phyloP scores from a whole-genome alignment of 371 early-diverging fungal genomes.

The Mortierella sp. region DNA sequence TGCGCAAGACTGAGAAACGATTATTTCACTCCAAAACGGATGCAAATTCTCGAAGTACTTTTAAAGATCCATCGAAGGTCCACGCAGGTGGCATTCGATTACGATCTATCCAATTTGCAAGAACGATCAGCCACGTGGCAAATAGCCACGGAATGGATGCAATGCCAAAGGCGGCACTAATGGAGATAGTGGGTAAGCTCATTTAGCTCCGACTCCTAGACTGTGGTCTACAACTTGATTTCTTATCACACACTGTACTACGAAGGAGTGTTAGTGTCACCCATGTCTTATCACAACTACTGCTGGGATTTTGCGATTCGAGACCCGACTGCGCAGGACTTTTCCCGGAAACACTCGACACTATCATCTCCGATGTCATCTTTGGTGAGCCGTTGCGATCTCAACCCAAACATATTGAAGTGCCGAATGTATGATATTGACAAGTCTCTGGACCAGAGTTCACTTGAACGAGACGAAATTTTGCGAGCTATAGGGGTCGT shows the following conservation, averaged over 20 bases:
- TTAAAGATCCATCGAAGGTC: slow-evolving; percentile 13
- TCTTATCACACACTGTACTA: background rate
- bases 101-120: slow-evolving; percentile 11
- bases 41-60: background rate
- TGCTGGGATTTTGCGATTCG: slow-evolving; percentile 17
- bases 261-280: slow-evolving; percentile 10
- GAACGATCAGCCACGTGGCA: background rate
- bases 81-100: slow-evolving; percentile 13
- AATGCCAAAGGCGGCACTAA: background rate
- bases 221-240: too few relatives aligned
- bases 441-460: slow-evolving; percentile 4
- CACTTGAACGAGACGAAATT: slow-evolving; percentile 8
- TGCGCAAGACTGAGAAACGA: background rate
- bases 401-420: background rate
- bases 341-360: background rate
- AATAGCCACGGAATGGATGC: background rate
- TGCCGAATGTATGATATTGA: slow-evolving; percentile 20
- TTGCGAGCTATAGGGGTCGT: slow-evolving; percentile 12
- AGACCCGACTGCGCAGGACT: slow-evolving; percentile 13
- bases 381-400: background rate
- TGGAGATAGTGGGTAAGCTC: slow-evolving; percentile 19
- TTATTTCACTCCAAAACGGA: background rate
- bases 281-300: slow-evolving; percentile 8
- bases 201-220: background rate
- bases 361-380: background rate